phyloP scores from a whole-genome alignment of 2,329 filamentous ascomycete species.

The Chalara sp. region DNA sequence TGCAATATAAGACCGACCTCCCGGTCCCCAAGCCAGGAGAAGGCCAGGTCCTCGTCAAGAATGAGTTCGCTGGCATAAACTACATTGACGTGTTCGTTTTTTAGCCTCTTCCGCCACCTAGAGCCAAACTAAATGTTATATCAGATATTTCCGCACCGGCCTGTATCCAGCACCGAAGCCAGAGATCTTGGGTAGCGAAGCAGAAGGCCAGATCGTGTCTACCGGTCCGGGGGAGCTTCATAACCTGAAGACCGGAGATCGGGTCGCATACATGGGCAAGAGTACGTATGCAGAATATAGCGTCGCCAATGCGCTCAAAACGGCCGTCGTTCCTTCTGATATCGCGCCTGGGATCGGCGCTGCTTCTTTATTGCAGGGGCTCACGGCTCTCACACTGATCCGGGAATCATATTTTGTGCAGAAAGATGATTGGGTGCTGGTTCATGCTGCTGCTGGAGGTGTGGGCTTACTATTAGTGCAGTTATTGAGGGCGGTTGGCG shows the following conservation, averaged over 20 bases:
- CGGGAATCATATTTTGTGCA: conserved; percentile 67
- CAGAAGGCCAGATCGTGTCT: conserved; percentile 62
- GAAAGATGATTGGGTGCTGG: conserved; percentile 71
- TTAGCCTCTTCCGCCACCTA: neutral
- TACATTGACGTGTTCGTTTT: conserved; percentile 69
- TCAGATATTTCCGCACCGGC: conserved; percentile 78
- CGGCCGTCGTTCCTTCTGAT: conserved; percentile 56
- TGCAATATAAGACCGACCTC: conserved; percentile 63
- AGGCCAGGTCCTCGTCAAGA: conserved; percentile 72
- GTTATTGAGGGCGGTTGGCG: conserved; percentile 65
- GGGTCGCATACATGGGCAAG: conserved; percentile 61
- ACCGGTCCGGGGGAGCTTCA: conserved; percentile 41
- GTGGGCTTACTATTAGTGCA: conserved; percentile 71
- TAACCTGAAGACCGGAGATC: conserved; percentile 57
- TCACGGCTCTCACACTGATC: conserved; percentile 76
- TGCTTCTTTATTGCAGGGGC: conserved; percentile 67
- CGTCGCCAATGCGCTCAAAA: conserved; percentile 43
- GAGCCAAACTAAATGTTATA: neutral
- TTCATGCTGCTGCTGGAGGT: conserved; percentile 82
- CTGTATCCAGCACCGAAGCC: conserved; percentile 70
- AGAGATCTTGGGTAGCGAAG: conserved; percentile 75
- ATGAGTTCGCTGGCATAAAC: conserved; percentile 75
- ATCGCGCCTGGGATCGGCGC: conserved; percentile 58
- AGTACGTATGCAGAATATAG: conserved; percentile 52
- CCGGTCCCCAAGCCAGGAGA: conserved; percentile 61